Conservation (phyloP, 1,284 basidiomycete genomes). For the Pseudozyma tsukubaensis region DNA sequence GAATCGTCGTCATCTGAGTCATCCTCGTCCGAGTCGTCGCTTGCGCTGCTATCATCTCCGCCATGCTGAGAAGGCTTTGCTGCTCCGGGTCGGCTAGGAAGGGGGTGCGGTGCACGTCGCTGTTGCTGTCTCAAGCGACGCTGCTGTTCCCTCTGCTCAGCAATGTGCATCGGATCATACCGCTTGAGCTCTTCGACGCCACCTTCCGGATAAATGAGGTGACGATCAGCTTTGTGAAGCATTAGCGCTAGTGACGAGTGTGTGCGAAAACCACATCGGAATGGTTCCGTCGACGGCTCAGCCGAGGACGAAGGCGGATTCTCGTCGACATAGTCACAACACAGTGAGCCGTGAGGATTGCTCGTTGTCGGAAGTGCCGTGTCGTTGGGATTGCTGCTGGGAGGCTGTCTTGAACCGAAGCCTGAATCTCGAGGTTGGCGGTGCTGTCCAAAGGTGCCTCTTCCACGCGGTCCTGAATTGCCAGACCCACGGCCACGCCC, state of each 20-base stretch:
- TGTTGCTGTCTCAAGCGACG: conserved; percentile 28
- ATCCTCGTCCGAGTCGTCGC: conserved; percentile 6
- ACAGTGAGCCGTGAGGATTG: conserved; percentile 20
- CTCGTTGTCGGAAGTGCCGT: neutral
- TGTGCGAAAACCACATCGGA: conserved; percentile 40
- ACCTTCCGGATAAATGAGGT: conserved; percentile 63
- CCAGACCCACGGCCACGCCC: conserved; percentile 10
- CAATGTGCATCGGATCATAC: conserved; percentile 59
- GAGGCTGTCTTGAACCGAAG: conserved; percentile 19
- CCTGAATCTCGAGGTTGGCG: conserved; percentile 42
- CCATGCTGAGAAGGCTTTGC: neutral
- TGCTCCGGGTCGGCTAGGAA: conserved; percentile 11
- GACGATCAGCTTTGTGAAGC: conserved; percentile 65
- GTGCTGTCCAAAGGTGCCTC: conserved; percentile 30
- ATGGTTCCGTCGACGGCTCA: conserved; percentile 13
- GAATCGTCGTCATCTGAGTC: conserved; percentile 8
- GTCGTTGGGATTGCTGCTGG: neutral
- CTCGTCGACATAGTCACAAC: conserved; percentile 41
- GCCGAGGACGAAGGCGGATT: conserved; percentile 28
- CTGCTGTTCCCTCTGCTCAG: conserved; percentile 56
- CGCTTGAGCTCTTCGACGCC: conserved; percentile 59
- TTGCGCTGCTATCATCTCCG: neutral
- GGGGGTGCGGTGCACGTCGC: conserved; percentile 27
- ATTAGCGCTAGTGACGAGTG: conserved; percentile 47
- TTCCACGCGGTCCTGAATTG: conserved; percentile 11